Conservation (phyloP, 2,329 filamentous ascomycete species). For the Daldinia eschscholtzii region DNA sequence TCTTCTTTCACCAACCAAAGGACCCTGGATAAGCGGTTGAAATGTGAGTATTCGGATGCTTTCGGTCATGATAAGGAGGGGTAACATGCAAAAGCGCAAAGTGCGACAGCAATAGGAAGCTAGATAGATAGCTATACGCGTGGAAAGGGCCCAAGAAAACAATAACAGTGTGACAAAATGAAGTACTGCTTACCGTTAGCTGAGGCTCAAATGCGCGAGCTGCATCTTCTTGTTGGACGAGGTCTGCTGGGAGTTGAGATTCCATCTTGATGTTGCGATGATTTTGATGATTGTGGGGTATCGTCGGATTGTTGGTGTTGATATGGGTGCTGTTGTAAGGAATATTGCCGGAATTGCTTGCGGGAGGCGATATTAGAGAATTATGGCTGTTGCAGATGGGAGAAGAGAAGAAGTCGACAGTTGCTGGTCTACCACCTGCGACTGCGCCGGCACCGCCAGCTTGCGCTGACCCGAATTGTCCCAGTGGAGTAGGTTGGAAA, state of each 20-base stretch:
- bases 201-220: slow-evolving; percentile 70
- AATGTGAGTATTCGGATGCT: slow-evolving; percentile 39
- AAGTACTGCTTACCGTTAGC: slow-evolving; percentile 62
- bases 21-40: slow-evolving; percentile 70
- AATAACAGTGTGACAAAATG: slow-evolving; percentile 1
- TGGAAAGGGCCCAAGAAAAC: neutral
- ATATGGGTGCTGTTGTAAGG: slow-evolving; percentile 38
- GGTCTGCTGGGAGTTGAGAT: slow-evolving; percentile 55
- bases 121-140: slow-evolving; percentile 19
- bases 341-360: slow-evolving; percentile 43
- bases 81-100: slow-evolving; percentile 19
- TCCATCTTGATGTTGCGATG: slow-evolving; percentile 56
- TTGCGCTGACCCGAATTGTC: slow-evolving; percentile 47
- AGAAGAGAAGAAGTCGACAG: slow-evolving; percentile 46
- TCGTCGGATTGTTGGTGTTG: slow-evolving; percentile 19
- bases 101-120: slow-evolving; percentile 9
- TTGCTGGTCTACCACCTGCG: slow-evolving; percentile 41
- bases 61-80: slow-evolving; percentile 8
- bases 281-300: slow-evolving; percentile 41
- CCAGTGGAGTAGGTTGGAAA: slow-evolving; percentile 50
- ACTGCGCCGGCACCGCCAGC: slow-evolving; percentile 37
- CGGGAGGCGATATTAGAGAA: slow-evolving; percentile 35
- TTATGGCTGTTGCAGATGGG: slow-evolving; percentile 44
- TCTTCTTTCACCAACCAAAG: slow-evolving; percentile 82
- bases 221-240: slow-evolving; percentile 71